A percentile compares a stretch with the other conserved stretches of the same genome.
Evolutionary conservation across 371 early-diverging fungal genomes (phyloP).

Genomic region (Entomophthora muscae): DNA sequence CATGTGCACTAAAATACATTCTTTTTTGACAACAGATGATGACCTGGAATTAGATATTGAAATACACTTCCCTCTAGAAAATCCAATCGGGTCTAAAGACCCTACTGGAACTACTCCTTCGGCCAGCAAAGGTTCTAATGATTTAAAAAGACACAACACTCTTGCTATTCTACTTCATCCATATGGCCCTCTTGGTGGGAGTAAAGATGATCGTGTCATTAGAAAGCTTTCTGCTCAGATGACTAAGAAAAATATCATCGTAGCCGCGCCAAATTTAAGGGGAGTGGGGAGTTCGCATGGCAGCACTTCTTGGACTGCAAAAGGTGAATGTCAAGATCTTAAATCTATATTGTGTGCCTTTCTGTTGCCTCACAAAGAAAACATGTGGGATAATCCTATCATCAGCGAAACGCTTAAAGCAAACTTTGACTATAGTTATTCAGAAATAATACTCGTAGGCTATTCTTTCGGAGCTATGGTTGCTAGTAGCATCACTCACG

Average conservation of each 20-base stretch:
- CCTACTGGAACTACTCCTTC: no score
- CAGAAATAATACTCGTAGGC: not conserved
- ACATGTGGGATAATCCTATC: not conserved
- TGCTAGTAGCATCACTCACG: not conserved
- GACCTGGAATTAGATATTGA: no score
- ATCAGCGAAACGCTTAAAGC: not conserved
- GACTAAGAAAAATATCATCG: not conserved
- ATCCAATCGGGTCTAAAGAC: no score
- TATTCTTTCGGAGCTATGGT: slow-evolving; percentile 3
- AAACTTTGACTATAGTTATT: not conserved
- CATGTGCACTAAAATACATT: no score
- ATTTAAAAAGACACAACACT: not conserved
- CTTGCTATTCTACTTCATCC: slow-evolving; percentile 5
- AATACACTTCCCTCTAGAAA: no score
- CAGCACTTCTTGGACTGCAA: not conserved
- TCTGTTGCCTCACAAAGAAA: not conserved
- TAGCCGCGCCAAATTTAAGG: not conserved
- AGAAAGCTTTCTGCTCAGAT: not conserved
- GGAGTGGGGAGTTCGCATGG: not conserved
- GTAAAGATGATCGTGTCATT: not conserved
- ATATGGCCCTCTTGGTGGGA: slow-evolving; percentile 2
- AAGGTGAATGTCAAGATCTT: slow-evolving; percentile 7
- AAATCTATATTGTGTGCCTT: not conserved
- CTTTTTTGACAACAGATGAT: no score
- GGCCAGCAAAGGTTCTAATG: no score